Percentiles rank a stretch among this genome's conserved stretches.
Evolutionary conservation across 139 green algal species (phyloP).

Genomic region (Pedinophyceae sp.): DNA sequence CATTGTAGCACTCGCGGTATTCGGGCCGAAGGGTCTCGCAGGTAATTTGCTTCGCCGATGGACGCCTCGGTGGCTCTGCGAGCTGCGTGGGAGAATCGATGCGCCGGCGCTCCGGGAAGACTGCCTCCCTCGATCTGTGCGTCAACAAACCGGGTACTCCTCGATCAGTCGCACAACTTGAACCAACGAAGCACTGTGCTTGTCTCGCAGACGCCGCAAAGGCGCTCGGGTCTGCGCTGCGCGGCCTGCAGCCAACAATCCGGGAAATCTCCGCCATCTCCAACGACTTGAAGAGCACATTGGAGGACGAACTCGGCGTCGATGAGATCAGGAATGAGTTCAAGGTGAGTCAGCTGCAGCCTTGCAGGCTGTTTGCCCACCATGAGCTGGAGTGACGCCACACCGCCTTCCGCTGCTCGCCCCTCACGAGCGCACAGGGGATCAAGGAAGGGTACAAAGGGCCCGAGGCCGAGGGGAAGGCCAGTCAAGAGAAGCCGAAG

Average conservation of each 20-base stretch:
- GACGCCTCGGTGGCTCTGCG: neutral
- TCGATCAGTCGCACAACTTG: no score
- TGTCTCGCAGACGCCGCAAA: slow-evolving; percentile 93
- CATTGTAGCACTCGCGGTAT: slow-evolving; percentile 93
- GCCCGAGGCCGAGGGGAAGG: neutral
- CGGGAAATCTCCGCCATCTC: slow-evolving; percentile 75
- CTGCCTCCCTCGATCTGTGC: no score
- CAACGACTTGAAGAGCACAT: slow-evolving; percentile 68
- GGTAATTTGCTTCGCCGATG: no score
- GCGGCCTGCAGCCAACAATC: slow-evolving; percentile 83
- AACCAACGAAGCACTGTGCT: no score
- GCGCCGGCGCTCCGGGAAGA: no score
- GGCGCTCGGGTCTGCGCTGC: slow-evolving; percentile 57
- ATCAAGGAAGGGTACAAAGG: neutral
- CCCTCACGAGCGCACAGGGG: neutral
- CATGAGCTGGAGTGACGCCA: no score
- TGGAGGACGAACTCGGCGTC: slow-evolving; percentile 89
- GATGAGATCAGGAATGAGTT: slow-evolving; percentile 70
- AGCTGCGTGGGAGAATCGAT: no score
- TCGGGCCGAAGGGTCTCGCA: slow-evolving; percentile 93
- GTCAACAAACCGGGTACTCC: no score
- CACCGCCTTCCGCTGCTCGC: no score
- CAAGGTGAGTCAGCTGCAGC: no score
- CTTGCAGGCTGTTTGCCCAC: no score
- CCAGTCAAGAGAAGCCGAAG: no score